These are phyloP conservation scores for Lepidopterella palustris DNA, from an alignment of 495 filamentous ascomycete species.

Conservation along the genomic window DNA sequence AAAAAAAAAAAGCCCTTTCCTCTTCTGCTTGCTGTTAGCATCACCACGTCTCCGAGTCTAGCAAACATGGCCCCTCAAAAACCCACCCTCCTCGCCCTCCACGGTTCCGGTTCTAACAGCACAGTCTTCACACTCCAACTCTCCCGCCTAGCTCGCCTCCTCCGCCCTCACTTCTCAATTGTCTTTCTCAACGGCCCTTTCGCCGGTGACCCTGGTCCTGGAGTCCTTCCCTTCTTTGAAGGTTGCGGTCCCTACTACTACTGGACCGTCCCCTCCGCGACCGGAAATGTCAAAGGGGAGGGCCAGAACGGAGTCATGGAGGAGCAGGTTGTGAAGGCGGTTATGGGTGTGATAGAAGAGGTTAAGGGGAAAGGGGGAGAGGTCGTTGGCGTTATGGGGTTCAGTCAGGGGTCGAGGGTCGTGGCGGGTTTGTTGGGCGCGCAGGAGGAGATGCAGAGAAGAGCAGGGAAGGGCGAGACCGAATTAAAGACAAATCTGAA, in stretches of 20 bases:
- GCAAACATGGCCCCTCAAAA: too few species aligned
- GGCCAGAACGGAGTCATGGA: not conserved
- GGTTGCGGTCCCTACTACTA: conserved; percentile 22
- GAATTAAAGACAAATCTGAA: not conserved
- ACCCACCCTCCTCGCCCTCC: conserved; percentile 20
- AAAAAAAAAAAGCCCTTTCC: too few species aligned
- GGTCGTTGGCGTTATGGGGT: conserved; percentile 17
- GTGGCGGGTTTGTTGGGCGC: conserved; percentile 16
- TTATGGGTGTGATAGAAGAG: not conserved
- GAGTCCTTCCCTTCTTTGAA: not conserved
- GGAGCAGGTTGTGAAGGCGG: conserved; percentile 8
- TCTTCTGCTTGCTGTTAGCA: too few species aligned
- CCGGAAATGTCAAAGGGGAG: conserved; percentile 1
- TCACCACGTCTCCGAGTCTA: too few species aligned
- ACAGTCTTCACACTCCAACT: conserved; percentile 21
- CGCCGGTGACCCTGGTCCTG: not conserved
- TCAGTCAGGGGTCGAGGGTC: conserved; percentile 18
- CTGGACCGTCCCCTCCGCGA: conserved; percentile 12
- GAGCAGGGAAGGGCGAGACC: not conserved
- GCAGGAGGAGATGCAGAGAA: not conserved
- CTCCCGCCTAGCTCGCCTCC: conserved; percentile 6
- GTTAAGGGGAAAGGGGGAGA: not conserved
- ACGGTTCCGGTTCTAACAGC: conserved; percentile 20
- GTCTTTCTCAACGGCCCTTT: conserved; percentile 5
- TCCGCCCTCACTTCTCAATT: conserved; percentile 17